Percentiles rank a stretch among this genome's conserved stretches.
Conservation (phyloP, 139 green algal species). For the Chlamydomonas sp. region DNA sequence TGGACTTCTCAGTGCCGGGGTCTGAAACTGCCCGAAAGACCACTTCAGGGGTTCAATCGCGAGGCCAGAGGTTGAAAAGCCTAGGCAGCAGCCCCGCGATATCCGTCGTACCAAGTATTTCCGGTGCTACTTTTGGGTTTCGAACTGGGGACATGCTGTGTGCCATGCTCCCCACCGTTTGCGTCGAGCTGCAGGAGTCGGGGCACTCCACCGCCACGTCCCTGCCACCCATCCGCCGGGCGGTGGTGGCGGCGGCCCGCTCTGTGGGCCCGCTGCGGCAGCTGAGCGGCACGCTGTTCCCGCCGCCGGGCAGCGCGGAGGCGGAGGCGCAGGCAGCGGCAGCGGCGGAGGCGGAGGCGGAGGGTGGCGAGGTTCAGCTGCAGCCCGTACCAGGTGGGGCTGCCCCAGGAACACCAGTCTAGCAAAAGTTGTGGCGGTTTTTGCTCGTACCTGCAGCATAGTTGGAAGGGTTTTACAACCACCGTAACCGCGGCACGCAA, state of each 20-base stretch:
- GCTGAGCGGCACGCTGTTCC: conserved; percentile 10
- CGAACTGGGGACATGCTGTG: neutral
- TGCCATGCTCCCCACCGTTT: no score
- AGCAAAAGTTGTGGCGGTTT: neutral
- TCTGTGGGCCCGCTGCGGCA: neutral
- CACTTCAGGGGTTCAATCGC: no score
- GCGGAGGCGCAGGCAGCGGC: neutral
- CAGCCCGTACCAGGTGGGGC: conserved; percentile 1
- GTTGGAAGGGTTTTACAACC: no score
- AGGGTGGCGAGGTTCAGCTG: neutral
- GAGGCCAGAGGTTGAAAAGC: no score
- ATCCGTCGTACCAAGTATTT: no score
- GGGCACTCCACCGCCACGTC: neutral
- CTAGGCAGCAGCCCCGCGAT: no score
- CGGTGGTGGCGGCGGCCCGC: conserved; percentile 22
- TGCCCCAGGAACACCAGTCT: neutral
- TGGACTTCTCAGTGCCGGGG: no score
- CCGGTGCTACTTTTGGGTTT: no score
- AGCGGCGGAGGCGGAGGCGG: neutral
- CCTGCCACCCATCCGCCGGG: conserved; percentile 13
- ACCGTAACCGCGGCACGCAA: no score
- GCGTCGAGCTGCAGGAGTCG: neutral
- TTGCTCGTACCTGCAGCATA: no score
- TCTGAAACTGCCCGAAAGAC: no score
- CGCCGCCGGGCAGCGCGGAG: neutral